A percentile compares a stretch with the other conserved stretches of the same genome.
These are phyloP conservation scores for Fragaria vesca DNA, from an alignment of 306 rosid genomes.

Conservation along the genomic window DNA sequence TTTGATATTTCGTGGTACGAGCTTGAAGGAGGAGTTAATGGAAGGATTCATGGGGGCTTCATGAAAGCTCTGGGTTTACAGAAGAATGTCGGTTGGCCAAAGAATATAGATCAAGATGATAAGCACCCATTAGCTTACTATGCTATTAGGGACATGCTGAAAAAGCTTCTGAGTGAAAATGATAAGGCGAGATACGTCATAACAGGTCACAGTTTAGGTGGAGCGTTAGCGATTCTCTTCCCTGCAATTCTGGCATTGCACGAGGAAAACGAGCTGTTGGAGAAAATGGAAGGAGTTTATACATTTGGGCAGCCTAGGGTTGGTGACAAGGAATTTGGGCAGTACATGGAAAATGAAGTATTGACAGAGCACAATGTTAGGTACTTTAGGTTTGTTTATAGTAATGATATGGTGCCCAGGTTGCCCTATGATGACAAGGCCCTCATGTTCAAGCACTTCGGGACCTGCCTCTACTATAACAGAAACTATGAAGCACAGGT, in stretches of 20 bases:
- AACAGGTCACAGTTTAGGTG: conserved; percentile 37
- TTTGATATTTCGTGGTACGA: conserved; percentile 81
- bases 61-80: conserved; percentile 78
- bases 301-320: conserved; percentile 95
- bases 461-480: conserved; percentile 58
- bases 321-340: conserved; percentile 49
- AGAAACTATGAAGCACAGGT: conserved; percentile 53
- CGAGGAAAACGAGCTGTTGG: conserved; percentile 49
- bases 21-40: conserved; percentile 32
- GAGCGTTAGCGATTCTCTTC: conserved; percentile 33
- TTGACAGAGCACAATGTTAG: conserved; percentile 44
- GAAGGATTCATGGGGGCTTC: conserved; percentile 74
- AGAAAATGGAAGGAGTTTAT: conserved; percentile 66
- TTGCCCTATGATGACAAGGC: conserved; percentile 63
- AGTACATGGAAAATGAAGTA: conserved; percentile 42
- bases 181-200: conserved; percentile 19
- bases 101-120: conserved; percentile 22
- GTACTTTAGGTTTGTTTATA: conserved; percentile 69
- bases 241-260: conserved; percentile 45
- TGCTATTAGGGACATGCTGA: conserved; percentile 23
- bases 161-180: conserved; percentile 13
- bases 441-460: conserved; percentile 76
- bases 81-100: conserved; percentile 52
- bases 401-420: conserved; percentile 70
- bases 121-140: conserved; percentile 50